Percentiles rank a stretch among this genome's conserved stretches.
phyloP scores from a whole-genome alignment of 2,329 filamentous ascomycete genomes.

The Monosporascus sp. region DNA sequence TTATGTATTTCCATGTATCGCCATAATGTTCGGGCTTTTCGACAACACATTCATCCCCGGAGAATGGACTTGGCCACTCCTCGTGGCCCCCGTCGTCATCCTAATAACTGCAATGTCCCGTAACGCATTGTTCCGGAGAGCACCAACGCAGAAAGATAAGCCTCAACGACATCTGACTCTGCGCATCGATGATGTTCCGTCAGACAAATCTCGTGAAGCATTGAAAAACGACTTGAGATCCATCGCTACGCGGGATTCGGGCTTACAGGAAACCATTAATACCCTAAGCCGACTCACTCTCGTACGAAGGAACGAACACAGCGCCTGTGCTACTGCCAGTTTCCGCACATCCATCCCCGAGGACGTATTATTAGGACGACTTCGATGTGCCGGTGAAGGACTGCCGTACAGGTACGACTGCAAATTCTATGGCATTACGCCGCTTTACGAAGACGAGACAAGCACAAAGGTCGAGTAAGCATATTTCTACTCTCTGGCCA shows the following conservation, averaged over 20 bases:
- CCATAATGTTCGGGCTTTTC: not conserved
- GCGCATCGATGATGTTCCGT: constrained; percentile 1
- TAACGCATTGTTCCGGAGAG: too few relatives aligned
- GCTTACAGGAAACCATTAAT: not conserved
- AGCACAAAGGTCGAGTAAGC: constrained; percentile 15
- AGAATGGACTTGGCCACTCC: not conserved
- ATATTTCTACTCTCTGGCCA: too few relatives aligned
- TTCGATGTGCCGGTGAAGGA: not conserved
- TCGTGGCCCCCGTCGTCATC: not conserved
- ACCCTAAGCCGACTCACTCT: not conserved
- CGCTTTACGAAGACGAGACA: constrained; percentile 12
- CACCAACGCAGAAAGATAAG: not conserved
- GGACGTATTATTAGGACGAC: not conserved
- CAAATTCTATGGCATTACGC: constrained; percentile 21
- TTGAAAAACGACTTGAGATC: constrained; percentile 1
- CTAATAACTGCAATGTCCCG: not conserved
- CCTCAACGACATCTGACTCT: not conserved
- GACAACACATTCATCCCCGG: not conserved
- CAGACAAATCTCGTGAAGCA: not conserved
- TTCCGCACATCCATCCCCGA: constrained; percentile 2
- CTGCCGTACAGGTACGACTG: constrained; percentile 9
- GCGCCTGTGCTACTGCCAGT: constrained; percentile 6
- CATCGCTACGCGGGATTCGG: constrained; percentile 1
- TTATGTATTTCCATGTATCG: not conserved
- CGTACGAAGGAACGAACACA: not conserved